Evolutionary conservation across 225 moss, liverwort and hornwort genomes (phyloP).

Genomic region (Lunularia cruciata): DNA sequence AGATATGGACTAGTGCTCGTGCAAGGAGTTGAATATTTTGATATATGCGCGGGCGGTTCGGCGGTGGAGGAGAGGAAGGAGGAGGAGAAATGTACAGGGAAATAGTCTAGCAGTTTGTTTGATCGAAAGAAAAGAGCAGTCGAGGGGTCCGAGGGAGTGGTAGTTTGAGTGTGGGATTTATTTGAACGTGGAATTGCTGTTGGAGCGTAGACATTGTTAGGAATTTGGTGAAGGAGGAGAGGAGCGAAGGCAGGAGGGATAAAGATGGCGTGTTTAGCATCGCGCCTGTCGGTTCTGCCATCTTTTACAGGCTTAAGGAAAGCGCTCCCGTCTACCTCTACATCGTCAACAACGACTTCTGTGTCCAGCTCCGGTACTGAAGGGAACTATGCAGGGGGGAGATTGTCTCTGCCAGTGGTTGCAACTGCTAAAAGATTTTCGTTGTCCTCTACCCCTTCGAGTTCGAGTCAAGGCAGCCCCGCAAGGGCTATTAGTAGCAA

Average conservation of each 20-base stretch:
- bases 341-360: slow-evolving; percentile 3
- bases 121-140: background rate
- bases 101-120: background rate
- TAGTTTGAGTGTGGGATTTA: background rate
- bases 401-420: slow-evolving; percentile 17
- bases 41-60: too few species aligned
- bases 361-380: slow-evolving; percentile 13
- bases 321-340: background rate
- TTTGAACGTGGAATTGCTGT: background rate
- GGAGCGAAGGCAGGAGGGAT: too few species aligned
- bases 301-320: slow-evolving; percentile 4
- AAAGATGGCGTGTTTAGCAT: slow-evolving; percentile 36
- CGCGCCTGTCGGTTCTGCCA: slow-evolving; percentile 24
- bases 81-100: slow-evolving; percentile 7
- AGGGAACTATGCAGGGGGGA: slow-evolving; percentile 15
- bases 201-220: too few species aligned
- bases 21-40: too few species aligned
- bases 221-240: background rate
- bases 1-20: too few species aligned
- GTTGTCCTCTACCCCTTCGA: slow-evolving; percentile 12
- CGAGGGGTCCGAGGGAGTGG: background rate
- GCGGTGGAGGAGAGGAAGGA: too few species aligned
- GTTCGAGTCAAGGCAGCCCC: slow-evolving; percentile 11
- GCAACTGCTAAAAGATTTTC: slow-evolving; percentile 25
- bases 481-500: slow-evolving; percentile 33